Base-by-base conservation (phyloP, 2,329 filamentous ascomycete genomes). In the Neofusicoccum kwambonambiense region DNA sequence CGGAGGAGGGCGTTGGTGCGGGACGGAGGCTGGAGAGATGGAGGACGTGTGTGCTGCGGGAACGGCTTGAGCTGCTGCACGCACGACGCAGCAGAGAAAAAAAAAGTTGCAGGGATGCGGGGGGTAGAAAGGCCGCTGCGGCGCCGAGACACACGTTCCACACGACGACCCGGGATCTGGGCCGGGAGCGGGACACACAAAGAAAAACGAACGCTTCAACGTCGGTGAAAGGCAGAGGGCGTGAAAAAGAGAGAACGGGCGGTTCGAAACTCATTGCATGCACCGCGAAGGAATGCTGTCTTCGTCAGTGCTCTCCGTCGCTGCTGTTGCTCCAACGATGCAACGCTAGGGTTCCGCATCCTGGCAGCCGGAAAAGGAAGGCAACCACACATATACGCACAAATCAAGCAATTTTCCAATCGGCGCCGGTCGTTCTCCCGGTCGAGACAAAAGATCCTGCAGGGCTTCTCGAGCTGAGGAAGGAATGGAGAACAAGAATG, bases 71-170 rank as follows among this genome's bases (percentile, higher is more conserved):
- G 39, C 11, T 31, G 41, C 22, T 44, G 4, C 41, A n/a, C 15
- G 41, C 3, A 44, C 41, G 13, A n/a, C n/a, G 8, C 41, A 17
- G 41, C 41, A 44, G 4, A 15, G 17, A 41, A 56, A 13, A 41
- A 41, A 27, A 57, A 44, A 57, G 31, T 1, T 47, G 56, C 56
- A 60, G 41, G 56, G 56, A 49, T 60, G 8, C 22, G 11, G 27
- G 12, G 9, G 19, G 7, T 11, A n/a, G 47, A 47, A 49, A 35
- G 22, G 17, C 22, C 52, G 54, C 13, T 35, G 11, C 49, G n/a
- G 31, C 31, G 31, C 50, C 50, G 50, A 54, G 50, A 34, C 56
- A 60, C 56, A 60, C 56, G 56, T 60, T 60, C 56, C 56, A 37
- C 56, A 22, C n/a, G 11, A 47, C n/a, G 42, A 60, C 41, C 54